phyloP scores from a whole-genome alignment of 1,284 basidiomycete species.

The Mycosarcoma mackinlayi region DNA sequence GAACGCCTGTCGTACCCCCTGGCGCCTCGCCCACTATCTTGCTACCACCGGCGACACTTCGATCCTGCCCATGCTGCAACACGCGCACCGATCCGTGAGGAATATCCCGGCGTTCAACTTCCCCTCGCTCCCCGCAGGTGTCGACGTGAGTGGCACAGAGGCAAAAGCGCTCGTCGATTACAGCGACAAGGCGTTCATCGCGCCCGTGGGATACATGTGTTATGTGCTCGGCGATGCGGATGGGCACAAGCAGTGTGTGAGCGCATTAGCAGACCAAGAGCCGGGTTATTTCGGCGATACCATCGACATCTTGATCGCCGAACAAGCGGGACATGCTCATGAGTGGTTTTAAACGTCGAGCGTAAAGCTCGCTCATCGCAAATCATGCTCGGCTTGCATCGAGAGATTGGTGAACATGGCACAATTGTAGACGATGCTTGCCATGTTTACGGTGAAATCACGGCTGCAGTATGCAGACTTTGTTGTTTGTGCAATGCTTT shows the following conservation, averaged over 20 bases:
- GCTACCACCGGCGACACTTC: conserved; percentile 48
- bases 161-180: conserved; percentile 52
- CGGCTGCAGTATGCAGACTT: too few relatives aligned
- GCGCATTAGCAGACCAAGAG: conserved; percentile 41
- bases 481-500: too few relatives aligned
- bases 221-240: conserved; percentile 48
- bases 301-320: conserved; percentile 60
- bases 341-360: conserved; percentile 33
- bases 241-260: conserved; percentile 38
- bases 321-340: conserved; percentile 51
- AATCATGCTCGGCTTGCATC: too few relatives aligned
- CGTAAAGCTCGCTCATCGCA: too few relatives aligned
- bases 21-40: conserved; percentile 62
- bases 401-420: too few relatives aligned
- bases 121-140: conserved; percentile 56
- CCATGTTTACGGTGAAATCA: too few relatives aligned
- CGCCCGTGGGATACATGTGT: conserved; percentile 55
- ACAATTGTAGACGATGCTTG: too few relatives aligned
- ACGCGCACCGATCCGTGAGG: conserved; percentile 38
- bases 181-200: conserved; percentile 61
- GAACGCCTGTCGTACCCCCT: conserved; percentile 64
- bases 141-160: conserved; percentile 15
- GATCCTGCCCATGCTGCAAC: conserved; percentile 54
- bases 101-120: conserved; percentile 19
- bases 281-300: conserved; percentile 61